Conservation (phyloP, 2,329 filamentous ascomycete species). For the Orbilia javanica region DNA sequence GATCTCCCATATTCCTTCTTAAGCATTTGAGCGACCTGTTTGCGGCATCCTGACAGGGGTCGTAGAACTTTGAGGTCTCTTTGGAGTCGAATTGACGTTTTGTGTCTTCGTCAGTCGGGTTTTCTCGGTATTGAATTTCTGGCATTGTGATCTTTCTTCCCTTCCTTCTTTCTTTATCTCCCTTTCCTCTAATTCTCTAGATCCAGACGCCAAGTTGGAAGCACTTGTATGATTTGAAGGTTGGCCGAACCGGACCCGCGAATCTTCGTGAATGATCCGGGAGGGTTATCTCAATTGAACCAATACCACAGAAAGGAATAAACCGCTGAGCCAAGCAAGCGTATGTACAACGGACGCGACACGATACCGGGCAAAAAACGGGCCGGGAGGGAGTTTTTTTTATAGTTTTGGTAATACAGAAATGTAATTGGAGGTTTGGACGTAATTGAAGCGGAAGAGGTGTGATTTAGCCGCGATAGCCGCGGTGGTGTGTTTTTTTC, state of each 20-base stretch:
- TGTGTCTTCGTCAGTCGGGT: slow-evolving; percentile 72
- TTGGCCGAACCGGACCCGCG: no score
- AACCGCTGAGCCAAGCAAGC: no score
- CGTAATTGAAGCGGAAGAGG: not conserved
- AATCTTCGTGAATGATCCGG: no score
- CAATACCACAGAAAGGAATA: no score
- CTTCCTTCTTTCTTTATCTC: not conserved
- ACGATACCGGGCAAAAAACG: no score
- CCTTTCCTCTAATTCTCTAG: not conserved
- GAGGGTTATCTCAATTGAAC: no score
- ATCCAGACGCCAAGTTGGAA: no score
- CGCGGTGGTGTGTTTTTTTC: slow-evolving; percentile 17
- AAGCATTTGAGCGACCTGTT: slow-evolving; percentile 86
- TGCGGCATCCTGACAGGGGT: slow-evolving; percentile 95
- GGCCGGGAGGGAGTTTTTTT: no score
- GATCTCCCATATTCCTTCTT: slow-evolving; percentile 86
- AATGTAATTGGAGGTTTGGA: slow-evolving; percentile 17
- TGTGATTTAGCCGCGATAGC: slow-evolving; percentile 50
- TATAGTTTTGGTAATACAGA: no score
- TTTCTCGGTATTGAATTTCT: slow-evolving; percentile 60
- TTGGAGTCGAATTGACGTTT: slow-evolving; percentile 82
- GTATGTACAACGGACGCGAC: no score
- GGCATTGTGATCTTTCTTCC: slow-evolving; percentile 36
- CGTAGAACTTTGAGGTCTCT: slow-evolving; percentile 87
- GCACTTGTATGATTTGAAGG: no score